Evolutionary conservation across 2,329 filamentous ascomycete species (phyloP).

Genomic region (Pseudogymnoascus sp.): DNA sequence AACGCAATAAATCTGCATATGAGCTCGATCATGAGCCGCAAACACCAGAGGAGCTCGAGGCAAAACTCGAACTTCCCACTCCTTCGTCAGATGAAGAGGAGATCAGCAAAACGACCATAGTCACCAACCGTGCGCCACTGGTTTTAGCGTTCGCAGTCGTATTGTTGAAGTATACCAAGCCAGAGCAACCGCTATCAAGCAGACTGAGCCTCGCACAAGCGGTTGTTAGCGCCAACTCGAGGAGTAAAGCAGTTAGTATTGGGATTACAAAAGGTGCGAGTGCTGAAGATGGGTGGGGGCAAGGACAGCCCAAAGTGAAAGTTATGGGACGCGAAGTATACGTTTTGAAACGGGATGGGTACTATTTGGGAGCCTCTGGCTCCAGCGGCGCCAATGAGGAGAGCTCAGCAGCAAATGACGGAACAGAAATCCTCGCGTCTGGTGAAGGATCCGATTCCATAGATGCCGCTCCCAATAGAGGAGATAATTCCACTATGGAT

Average conservation of each 20-base stretch:
- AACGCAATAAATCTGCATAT: constrained; percentile 25
- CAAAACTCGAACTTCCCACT: constrained; percentile 49
- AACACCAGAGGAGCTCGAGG: constrained; percentile 51
- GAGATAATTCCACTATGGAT: not conserved
- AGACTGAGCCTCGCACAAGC: constrained; percentile 74
- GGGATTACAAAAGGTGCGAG: constrained; percentile 57
- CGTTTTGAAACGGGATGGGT: constrained; percentile 70
- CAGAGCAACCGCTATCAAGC: constrained; percentile 76
- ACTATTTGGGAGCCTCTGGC: constrained; percentile 40
- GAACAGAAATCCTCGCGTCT: not conserved
- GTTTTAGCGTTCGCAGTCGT: constrained; percentile 72
- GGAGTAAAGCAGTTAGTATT: constrained; percentile 64
- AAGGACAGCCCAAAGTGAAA: constrained; percentile 61
- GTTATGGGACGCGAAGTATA: constrained; percentile 66
- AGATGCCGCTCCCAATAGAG: constrained; percentile 9
- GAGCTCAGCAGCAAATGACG: constrained; percentile 4
- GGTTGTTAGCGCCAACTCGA: constrained; percentile 72
- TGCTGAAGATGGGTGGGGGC: constrained; percentile 61
- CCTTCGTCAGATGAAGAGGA: constrained; percentile 47
- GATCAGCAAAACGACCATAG: constrained; percentile 48
- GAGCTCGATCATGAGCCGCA: constrained; percentile 22
- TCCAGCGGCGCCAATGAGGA: not conserved
- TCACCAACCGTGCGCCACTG: constrained; percentile 74
- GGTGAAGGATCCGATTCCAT: not conserved
- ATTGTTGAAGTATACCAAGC: constrained; percentile 70